Evolutionary conservation across 371 early-diverging fungal genomes (phyloP).

Genomic region (Mortierella sp.): DNA sequence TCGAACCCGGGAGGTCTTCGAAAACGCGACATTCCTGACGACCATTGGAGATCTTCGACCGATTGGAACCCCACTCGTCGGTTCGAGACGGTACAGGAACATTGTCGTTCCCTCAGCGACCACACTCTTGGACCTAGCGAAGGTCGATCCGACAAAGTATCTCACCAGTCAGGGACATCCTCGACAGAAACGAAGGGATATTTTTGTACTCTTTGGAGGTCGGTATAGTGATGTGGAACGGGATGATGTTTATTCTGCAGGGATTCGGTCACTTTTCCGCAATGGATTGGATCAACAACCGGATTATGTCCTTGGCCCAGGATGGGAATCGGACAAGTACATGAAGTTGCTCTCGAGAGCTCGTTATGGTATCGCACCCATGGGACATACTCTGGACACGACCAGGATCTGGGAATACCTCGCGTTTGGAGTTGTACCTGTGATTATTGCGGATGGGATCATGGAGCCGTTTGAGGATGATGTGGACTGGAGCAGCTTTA

Average conservation of each 20-base stretch:
- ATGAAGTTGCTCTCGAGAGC: conserved; percentile 57
- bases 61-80: conserved; percentile 40
- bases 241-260: conserved; percentile 62
- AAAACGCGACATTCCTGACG: conserved; percentile 63
- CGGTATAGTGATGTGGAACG: conserved; percentile 57
- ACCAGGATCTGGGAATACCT: conserved; percentile 69
- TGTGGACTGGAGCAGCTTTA: conserved; percentile 67
- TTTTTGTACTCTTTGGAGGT: conserved; percentile 63
- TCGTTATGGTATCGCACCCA: conserved; percentile 65
- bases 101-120: conserved; percentile 69
- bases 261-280: conserved; percentile 62
- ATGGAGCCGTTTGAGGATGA: conserved; percentile 67
- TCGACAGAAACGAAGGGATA: conserved; percentile 46
- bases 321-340: conserved; percentile 58
- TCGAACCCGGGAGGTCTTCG: conserved; percentile 48
- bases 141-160: conserved; percentile 51
- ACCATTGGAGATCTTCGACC: conserved; percentile 64
- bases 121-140: conserved; percentile 57
- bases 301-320: conserved; percentile 60
- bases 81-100: conserved; percentile 60
- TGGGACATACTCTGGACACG: conserved; percentile 68
- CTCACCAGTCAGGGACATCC: conserved; percentile 57
- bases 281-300: conserved; percentile 57
- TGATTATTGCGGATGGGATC: conserved; percentile 68
- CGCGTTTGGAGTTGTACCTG: conserved; percentile 69